Evolutionary conservation across 2,329 filamentous ascomycete genomes (phyloP), one percentile per base, ranked within the genome.

Genomic region (Oidium heveae): DNA sequence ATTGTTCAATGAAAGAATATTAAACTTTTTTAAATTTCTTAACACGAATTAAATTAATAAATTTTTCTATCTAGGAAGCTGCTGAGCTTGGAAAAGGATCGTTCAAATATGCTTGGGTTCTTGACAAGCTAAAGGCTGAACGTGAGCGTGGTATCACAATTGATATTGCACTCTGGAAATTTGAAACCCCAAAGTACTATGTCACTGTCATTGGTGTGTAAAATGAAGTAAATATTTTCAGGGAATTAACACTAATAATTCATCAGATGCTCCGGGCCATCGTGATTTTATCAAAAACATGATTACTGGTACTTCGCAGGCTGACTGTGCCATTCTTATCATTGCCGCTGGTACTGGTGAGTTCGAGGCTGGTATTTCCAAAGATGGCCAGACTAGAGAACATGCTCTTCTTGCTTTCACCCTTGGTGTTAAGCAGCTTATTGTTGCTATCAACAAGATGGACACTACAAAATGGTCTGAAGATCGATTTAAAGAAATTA

Each of bases 221-320:
- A 32, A 47, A 6, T 7, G 0, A 20, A 10, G 24, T 7, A 13
- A 41, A 33, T 43, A 13, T 55, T 55, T 47, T 59, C 60, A 55
- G 56, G 4, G 13, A 46, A 18, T 6, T 12, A n/a, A 39, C 20
- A 12, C 18, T 46, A 46, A 52, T n/a, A 44, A n/a, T 15, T 16
- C 24, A 32, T 6, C 52, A 84, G 86, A 98, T 70, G 91, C 91
- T 73, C 91, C 91, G 69, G 91, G 91, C 76, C 91, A 98, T 77
- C 89, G 91, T 91, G 91, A 98, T 72, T 98, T 96, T 82, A 96
- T 98, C 86, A 98, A 98, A 89, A 98, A 96, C 88, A 98, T 98
- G 91, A 98, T 98, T 74, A 96, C 91, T 84, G 91, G 91, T 88
- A 96, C 91, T 70, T 98, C 91, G 74, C 91, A 96, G 84, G 91